phyloP scores from a whole-genome alignment of 108 stramenopile genomes.

The Nannochloropsis granulata region DNA sequence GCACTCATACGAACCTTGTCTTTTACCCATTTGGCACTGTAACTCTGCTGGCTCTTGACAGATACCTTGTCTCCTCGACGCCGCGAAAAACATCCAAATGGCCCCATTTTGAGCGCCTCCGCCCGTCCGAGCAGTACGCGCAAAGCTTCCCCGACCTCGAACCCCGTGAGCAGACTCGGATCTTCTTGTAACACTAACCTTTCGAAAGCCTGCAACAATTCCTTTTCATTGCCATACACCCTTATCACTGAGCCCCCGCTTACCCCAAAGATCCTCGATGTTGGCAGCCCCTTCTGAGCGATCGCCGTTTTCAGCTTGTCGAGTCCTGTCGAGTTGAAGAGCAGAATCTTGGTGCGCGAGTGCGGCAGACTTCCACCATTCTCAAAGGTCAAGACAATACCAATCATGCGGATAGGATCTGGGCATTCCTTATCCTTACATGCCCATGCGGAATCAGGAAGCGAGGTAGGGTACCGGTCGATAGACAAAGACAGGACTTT shows the following conservation, averaged over 20 bases:
- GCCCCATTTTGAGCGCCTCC: neutral
- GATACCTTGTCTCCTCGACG: neutral
- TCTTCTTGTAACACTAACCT: neutral
- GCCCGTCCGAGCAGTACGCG: neutral
- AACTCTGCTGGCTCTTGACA: neutral
- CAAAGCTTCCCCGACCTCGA: neutral
- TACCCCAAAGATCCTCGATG: neutral
- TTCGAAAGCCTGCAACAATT: neutral
- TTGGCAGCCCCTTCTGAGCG: neutral
- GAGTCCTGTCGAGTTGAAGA: neutral
- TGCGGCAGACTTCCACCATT: neutral
- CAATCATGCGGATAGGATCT: neutral
- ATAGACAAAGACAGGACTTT: neutral
- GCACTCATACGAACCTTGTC: neutral
- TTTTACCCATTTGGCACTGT: neutral
- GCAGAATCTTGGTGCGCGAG: neutral
- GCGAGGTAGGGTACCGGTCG: neutral
- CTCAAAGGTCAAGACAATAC: neutral
- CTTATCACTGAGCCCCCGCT: neutral
- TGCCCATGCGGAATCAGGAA: neutral
- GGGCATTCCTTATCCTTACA: neutral
- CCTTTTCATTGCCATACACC: neutral
- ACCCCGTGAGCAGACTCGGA: neutral
- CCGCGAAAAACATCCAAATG: neutral
- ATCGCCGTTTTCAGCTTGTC: neutral